These are phyloP conservation scores for Phyllosticta ampelicida DNA, from an alignment of 2,329 filamentous ascomycete species.

Conservation along the genomic window DNA sequence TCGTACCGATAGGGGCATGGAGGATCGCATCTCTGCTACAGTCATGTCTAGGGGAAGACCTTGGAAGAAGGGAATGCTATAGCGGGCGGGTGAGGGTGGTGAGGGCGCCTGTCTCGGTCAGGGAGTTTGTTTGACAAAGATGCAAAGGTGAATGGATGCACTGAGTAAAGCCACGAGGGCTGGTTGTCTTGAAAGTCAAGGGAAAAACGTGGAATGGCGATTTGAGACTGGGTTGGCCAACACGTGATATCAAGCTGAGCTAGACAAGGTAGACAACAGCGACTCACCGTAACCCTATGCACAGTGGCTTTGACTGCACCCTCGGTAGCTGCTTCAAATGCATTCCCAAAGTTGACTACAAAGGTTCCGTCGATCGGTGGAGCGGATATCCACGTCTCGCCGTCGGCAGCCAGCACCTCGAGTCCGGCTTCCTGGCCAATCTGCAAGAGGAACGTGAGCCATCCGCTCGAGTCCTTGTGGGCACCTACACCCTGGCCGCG, in stretches of 20 bases:
- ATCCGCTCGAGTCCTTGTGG: slow-evolving; percentile 53
- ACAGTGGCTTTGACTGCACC: slow-evolving; percentile 45
- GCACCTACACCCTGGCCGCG: slow-evolving; percentile 46
- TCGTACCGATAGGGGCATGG: slow-evolving; percentile 19
- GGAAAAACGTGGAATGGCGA: neutral
- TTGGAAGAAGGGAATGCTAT: slow-evolving; percentile 30
- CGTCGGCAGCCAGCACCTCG: slow-evolving; percentile 40
- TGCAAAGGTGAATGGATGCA: neutral
- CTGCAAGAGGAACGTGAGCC: slow-evolving; percentile 55
- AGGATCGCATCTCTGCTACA: slow-evolving; percentile 31
- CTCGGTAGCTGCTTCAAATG: slow-evolving; percentile 46
- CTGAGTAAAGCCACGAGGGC: neutral
- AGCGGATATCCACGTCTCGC: slow-evolving; percentile 40
- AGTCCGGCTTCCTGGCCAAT: slow-evolving; percentile 43
- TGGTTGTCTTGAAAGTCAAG: neutral
- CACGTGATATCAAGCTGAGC: neutral
- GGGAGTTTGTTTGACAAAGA: neutral
- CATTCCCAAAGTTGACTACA: slow-evolving; percentile 49
- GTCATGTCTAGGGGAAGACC: slow-evolving; percentile 26
- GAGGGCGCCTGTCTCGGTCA: neutral
- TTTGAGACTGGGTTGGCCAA: neutral
- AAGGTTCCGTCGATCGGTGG: slow-evolving; percentile 39
- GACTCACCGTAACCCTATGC: slow-evolving; percentile 23
- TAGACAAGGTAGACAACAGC: neutral
- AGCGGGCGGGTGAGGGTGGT: slow-evolving; percentile 13